Percentiles rank a stretch among this genome's conserved stretches.
These are phyloP conservation scores for Oryza brachyantha DNA, from an alignment of 176 grass and related monocot genomes.

Conservation along the genomic window DNA sequence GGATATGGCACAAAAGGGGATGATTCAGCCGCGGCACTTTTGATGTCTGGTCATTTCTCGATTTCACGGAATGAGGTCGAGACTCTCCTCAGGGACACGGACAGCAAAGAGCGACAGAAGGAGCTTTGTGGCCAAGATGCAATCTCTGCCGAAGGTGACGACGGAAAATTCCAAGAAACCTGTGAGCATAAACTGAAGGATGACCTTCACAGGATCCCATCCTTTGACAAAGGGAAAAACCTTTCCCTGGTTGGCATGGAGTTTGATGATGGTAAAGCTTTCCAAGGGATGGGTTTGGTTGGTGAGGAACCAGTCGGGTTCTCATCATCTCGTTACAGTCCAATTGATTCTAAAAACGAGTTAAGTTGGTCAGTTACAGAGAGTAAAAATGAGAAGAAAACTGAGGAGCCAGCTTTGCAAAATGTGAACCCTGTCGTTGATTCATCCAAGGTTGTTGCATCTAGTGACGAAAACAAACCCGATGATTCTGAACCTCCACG, in stretches of 20 bases:
- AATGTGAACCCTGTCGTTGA: background rate
- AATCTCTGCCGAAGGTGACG: background rate
- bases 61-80: constrained; percentile 42
- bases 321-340: constrained; percentile 18
- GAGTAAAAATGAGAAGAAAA: constrained; percentile 3
- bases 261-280: constrained; percentile 11
- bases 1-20: constrained; percentile 26
- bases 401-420: constrained; percentile 1
- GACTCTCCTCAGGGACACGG: constrained; percentile 24
- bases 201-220: constrained; percentile 15
- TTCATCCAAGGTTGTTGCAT: constrained; percentile 16
- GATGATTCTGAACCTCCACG: constrained; percentile 32
- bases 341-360: constrained; percentile 23
- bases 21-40: constrained; percentile 44
- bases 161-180: constrained; percentile 14
- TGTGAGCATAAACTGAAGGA: constrained; percentile 27
- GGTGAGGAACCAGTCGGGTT: constrained; percentile 11
- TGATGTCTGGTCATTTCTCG: constrained; percentile 76
- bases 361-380: background rate
- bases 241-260: constrained; percentile 33
- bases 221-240: constrained; percentile 38
- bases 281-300: constrained; percentile 2
- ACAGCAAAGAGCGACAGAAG: constrained; percentile 30
- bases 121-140: constrained; percentile 23
- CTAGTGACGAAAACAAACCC: constrained; percentile 30